These are phyloP conservation scores for Juncus effusus DNA, from an alignment of 176 grass and related monocot genomes.

Conservation along the genomic window DNA sequence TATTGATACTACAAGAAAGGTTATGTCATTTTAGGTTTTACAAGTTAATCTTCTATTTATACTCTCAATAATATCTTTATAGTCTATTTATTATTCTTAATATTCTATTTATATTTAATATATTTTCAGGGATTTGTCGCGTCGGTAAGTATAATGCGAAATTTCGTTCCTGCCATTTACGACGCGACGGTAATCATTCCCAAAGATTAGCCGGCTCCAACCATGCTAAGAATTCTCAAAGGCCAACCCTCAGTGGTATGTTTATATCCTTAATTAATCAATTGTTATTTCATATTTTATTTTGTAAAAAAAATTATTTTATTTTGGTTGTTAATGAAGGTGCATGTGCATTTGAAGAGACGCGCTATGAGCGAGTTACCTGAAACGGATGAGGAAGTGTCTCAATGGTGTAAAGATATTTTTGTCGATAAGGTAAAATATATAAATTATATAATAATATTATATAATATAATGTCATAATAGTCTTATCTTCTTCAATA, in stretches of 20 bases:
- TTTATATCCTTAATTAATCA: conserved; percentile 8
- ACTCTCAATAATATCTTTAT: no score
- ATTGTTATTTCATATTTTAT: neutral
- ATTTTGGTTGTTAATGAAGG: conserved; percentile 33
- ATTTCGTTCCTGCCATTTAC: conserved; percentile 94
- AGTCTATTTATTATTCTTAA: no score
- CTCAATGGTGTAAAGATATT: conserved; percentile 85
- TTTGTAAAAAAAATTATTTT: no score
- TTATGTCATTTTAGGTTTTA: no score
- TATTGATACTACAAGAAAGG: no score
- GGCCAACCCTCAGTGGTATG: conserved; percentile 89
- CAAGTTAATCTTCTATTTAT: no score
- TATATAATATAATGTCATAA: no score
- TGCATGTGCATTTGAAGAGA: conserved; percentile 89
- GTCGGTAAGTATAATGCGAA: conserved; percentile 80
- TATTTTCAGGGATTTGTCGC: conserved; percentile 99
- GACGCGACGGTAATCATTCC: conserved; percentile 95
- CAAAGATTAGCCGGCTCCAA: conserved; percentile 79
- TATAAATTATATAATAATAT: no score
- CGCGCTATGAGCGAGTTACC: conserved; percentile 80
- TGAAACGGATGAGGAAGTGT: conserved; percentile 65
- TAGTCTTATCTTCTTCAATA: no score
- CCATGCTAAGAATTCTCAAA: conserved; percentile 92
- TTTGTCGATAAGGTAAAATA: conserved; percentile 73
- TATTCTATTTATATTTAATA: no score